Base-by-base conservation (phyloP, 805 yeast species). In the Ogataea nitratoaversa region DNA sequence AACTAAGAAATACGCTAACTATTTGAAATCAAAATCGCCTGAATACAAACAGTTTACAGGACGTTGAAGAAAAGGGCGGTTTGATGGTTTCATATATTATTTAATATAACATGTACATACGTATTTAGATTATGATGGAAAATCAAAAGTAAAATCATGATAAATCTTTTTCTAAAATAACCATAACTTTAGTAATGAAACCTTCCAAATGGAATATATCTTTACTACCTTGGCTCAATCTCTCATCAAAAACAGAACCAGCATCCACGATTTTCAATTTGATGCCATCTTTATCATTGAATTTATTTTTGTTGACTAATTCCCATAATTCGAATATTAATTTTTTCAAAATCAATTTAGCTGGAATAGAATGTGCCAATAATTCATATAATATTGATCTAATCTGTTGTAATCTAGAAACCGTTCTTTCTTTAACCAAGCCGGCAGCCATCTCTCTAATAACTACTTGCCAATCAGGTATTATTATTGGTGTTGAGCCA, bases 201-300 rank as follows among this genome's bases (percentile, higher is more conserved):
- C 98, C 99, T 66, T 93, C 99, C 40, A 93, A 65, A 64, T 93
- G 99, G 63, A 87, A 93, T 11, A 93, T 91, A 29, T 89, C 86
- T 62, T 93, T 93, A 43, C 76, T 76, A 2, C 98, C 99, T 43
- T 84, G 65, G 42, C 89, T 78, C 44, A 93, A 70, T 42, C 99
- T 74, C 54, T 93, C 96, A 57, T 93, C 99, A 53, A 78, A 82
- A 1, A 70, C 56, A 2, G 95, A 75, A 2, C 84, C 82, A 5
- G 78, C 63, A 8, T 74, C 74, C 9, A 84, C 75, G 27, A 86
- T 66, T 6, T 62, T 67, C n/a, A 60, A 44, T 32, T 74, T 71
- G 3, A 70, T 57, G 1, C 51, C 43, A 32, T 52, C 54, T 2
- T 36, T 35, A 29, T 54, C 37, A 11, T 38, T 42, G 19, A 60